phyloP scores from a whole-genome alignment of 768 basidiomycete species.

The Panellus pusillus region DNA sequence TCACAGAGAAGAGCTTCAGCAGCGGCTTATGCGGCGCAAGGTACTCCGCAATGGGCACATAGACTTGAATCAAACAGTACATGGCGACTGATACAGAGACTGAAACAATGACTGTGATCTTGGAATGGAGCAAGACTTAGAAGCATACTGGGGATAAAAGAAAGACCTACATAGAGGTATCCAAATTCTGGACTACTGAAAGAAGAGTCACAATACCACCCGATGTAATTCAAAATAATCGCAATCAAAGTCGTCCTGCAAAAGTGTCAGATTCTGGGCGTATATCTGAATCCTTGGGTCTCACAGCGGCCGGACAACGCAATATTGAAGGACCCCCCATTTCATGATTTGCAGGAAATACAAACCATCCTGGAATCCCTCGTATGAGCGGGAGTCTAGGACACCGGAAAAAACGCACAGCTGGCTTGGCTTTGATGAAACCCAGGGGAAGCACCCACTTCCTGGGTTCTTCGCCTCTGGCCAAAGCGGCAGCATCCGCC shows the following conservation, averaged over 20 bases:
- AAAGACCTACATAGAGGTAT: conserved; percentile 58
- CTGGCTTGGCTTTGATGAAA: conserved; percentile 61
- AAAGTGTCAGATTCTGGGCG: neutral
- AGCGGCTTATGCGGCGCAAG: conserved; percentile 62
- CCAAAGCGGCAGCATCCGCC: conserved; percentile 43
- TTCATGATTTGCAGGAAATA: conserved; percentile 76
- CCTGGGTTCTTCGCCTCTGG: conserved; percentile 44
- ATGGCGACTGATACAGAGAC: conserved; percentile 74
- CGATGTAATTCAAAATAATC: conserved; percentile 60
- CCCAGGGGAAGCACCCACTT: conserved; percentile 75
- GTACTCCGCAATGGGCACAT: conserved; percentile 52
- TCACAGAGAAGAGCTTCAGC: conserved; percentile 69
- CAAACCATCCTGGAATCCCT: conserved; percentile 27
- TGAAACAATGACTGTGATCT: conserved; percentile 64
- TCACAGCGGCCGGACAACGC: conserved; percentile 60
- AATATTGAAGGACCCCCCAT: conserved; percentile 75
- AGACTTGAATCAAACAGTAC: conserved; percentile 77
- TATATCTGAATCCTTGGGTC: conserved; percentile 18
- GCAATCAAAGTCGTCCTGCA: conserved; percentile 57
- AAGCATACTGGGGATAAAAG: neutral
- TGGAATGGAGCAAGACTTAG: neutral
- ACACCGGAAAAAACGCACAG: conserved; percentile 33
- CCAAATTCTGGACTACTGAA: conserved; percentile 68
- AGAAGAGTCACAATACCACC: conserved; percentile 72
- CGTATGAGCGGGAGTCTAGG: neutral